Percentiles rank a stretch among this genome's conserved stretches.
These are phyloP conservation scores for Alternaria hordeiaustralica DNA, from an alignment of 2,329 filamentous ascomycete species.

Conservation along the genomic window DNA sequence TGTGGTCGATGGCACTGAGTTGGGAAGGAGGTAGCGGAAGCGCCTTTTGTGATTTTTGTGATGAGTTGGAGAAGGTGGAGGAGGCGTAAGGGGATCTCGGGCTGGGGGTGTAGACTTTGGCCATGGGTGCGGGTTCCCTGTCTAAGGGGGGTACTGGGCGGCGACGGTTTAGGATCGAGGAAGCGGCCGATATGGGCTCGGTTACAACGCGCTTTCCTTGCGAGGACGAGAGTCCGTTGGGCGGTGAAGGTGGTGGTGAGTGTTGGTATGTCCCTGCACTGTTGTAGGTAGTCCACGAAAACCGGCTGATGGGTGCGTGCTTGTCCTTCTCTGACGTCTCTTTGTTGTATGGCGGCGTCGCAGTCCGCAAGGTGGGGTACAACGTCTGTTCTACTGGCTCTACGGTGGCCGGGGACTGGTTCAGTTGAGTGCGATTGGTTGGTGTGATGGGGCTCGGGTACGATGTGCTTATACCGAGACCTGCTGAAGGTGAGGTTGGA, in stretches of 20 bases:
- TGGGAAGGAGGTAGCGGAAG: slow-evolving; percentile 48
- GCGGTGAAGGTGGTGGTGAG: slow-evolving; percentile 52
- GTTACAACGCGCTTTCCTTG: slow-evolving; percentile 21
- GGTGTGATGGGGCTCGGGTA: slow-evolving; percentile 42
- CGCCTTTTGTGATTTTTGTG: slow-evolving; percentile 42
- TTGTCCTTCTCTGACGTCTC: slow-evolving; percentile 31
- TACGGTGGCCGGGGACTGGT: slow-evolving; percentile 18
- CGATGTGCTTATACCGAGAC: slow-evolving; percentile 32
- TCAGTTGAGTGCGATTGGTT: slow-evolving; percentile 25
- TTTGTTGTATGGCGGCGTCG: slow-evolving; percentile 34
- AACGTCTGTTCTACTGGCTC: slow-evolving; percentile 19
- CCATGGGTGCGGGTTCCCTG: slow-evolving; percentile 35
- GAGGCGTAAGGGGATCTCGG: slow-evolving; percentile 9
- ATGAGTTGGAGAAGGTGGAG: slow-evolving; percentile 35
- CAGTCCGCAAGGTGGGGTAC: slow-evolving; percentile 23
- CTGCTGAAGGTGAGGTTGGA: slow-evolving; percentile 34
- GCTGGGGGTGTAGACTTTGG: slow-evolving; percentile 14
- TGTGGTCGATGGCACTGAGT: slow-evolving; percentile 43
- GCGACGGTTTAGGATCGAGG: slow-evolving; percentile 41
- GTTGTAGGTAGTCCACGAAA: slow-evolving; percentile 43
- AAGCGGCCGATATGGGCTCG: slow-evolving; percentile 34
- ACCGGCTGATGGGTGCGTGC: slow-evolving; percentile 30
- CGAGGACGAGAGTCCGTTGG: slow-evolving; percentile 42
- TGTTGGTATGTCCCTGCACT: slow-evolving; percentile 50
- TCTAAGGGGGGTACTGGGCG: slow-evolving; percentile 39